Percentiles rank a stretch among this genome's conserved stretches.
phyloP scores from a whole-genome alignment of 1,139 yeast species.

The Blastobotrys capitulatus region DNA sequence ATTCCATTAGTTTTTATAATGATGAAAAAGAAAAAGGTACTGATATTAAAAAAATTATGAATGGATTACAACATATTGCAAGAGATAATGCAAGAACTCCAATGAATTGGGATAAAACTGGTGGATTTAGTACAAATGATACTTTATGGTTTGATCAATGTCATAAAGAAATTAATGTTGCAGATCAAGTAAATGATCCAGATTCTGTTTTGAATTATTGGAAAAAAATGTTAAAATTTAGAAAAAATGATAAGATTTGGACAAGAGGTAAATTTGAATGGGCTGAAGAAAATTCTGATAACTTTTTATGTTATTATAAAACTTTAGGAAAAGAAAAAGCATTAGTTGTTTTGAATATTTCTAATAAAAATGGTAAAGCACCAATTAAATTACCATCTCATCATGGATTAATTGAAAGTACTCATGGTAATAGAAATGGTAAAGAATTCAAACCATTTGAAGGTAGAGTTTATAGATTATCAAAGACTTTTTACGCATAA shows the following conservation, averaged over 20 bases:
- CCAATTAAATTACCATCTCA: neutral
- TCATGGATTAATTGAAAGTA: neutral
- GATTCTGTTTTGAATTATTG: constrained; percentile 46
- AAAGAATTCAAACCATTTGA: constrained; percentile 3
- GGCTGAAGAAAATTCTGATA: neutral
- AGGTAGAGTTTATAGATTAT: constrained; percentile 2
- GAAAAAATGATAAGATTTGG: constrained; percentile 42
- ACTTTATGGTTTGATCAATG: constrained; percentile 44
- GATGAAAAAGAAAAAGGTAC: constrained; percentile 34
- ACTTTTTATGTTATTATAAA: constrained; percentile 1
- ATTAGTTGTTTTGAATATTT: constrained; percentile 1
- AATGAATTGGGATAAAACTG: constrained; percentile 51
- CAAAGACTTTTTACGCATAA: neutral
- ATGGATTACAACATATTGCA: constrained; percentile 16
- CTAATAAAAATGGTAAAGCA: neutral
- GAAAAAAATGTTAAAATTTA: constrained; percentile 39
- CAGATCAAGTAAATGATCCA: constrained; percentile 43
- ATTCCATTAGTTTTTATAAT: constrained; percentile 31
- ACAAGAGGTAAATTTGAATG: constrained; percentile 43
- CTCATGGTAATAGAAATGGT: neutral
- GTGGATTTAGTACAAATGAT: constrained; percentile 45
- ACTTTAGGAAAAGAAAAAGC: neutral
- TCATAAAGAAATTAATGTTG: constrained; percentile 46
- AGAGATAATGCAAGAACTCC: constrained; percentile 58
- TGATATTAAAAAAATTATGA: constrained; percentile 33